Evolutionary conservation across 2,329 filamentous ascomycete genomes (phyloP), one percentile per base, ranked within the genome.

Genomic region (Cytospora paraplurivora): DNA sequence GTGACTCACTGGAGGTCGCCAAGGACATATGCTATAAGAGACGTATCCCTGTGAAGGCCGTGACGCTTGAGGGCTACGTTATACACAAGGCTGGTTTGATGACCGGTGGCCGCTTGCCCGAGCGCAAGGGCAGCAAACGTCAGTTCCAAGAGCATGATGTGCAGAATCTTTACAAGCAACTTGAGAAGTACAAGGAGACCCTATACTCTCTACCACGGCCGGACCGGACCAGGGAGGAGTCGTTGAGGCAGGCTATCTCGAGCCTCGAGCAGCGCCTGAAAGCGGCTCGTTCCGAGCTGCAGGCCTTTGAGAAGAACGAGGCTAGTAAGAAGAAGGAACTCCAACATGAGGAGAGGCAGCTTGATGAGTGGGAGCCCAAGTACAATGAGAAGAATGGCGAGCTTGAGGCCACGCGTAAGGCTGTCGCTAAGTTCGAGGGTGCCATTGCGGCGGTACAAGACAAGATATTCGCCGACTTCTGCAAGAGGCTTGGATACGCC

Each of bases 21-120:
- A 96, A 96, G 74, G 85, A 94, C 63, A 88, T 99, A 53, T 93
- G 92, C 73, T 98, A 96, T 73, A 87, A 91, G 63, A 89, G 87
- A 67, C 88, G 86, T 37, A 88, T 97, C 37, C 90, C 93, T 64
- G 93, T 96, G 59, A 98, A 98, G 76, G 93, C 94, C 6, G 94
- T 99, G 13, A 96, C 93, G 0, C 77, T 98, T 13, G 93, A 98
- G 72, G 95, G 95, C n/a, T 94, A 90, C 61, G 90, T 99, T 66
- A 97, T 99, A 68, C 93, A 97, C 79, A 98, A 98, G 74, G 93
- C 91, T 53, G 95, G 95, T 72, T 83, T 96, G 59, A 98, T 99
- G 90, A 98, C 95, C 56, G 95, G 95, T 81, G 95, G 95, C 68
- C 90, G 93, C 66, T 89, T 92, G 35, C 88, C 88, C 1, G 86